Base-by-base conservation (phyloP, 2,329 filamentous ascomycete species). In the Pseudogymnoascus pannorum region DNA sequence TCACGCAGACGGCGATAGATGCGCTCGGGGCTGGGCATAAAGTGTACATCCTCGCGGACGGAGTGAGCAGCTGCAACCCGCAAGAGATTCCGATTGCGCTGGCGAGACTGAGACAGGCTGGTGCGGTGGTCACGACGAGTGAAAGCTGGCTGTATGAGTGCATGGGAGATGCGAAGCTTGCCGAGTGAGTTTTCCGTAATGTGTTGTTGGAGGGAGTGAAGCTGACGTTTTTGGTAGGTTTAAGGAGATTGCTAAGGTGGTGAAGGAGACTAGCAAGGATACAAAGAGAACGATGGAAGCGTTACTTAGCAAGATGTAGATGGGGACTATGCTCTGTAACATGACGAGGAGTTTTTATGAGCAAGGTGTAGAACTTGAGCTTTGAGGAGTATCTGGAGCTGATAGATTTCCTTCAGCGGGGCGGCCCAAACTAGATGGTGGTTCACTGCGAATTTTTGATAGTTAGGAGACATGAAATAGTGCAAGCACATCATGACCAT, bases 81-180 rank as follows among this genome's bases (percentile, higher is more conserved):
- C 86, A 89, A 71, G 93, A 97, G 77, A 82, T 96, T 6, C 82
- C 82, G 1, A 77, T 97, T 66, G 93, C 93, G 54, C 77, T 97
- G 63, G 87, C 84, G 20, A 76, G 93, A 64, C 72, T 97, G 76
- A 79, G 91, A 67, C 80, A 82, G 66, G 91, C 88, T 66, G 92
- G 92, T 1, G 89, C 87, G 35, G 77, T 84, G 5, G 86, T 97
- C 31, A 96, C 92, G 16, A 91, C 87, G 22, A 94, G 89, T 74
- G 93, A 97, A 83, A 89, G 89, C 74, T 87, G 89, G 76, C 76
- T 97, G 71, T 97, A 95, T 76, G 92, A 97, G 78, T 85, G 86
- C 69, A 82, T 97, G 77, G 91, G 90, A 16, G 92, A 97, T 76
- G 91, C 93, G 5, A 80, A 76, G 11, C 84, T 87, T 68, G 75